phyloP scores from a whole-genome alignment of 2,329 filamentous ascomycete genomes.

The Alternaria solani region DNA sequence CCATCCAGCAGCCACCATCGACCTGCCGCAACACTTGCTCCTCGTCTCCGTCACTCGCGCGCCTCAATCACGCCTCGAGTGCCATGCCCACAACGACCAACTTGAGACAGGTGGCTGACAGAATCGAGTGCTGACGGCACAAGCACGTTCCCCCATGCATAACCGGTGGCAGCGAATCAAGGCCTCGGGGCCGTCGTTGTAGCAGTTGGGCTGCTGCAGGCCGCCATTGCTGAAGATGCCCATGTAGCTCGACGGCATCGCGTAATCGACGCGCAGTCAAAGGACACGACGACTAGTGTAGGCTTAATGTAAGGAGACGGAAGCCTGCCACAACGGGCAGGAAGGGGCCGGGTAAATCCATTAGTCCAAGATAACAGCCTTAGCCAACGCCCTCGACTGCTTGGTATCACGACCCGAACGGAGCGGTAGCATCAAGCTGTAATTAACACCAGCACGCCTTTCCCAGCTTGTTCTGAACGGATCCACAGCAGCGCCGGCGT shows the following conservation, averaged over 20 bases:
- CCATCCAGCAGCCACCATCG: not conserved
- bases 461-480: not conserved
- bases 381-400: constrained; percentile 11
- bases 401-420: constrained; percentile 12
- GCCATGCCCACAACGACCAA: constrained; percentile 2
- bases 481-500: not conserved
- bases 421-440: constrained; percentile 8
- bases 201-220: constrained; percentile 8
- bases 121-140: constrained; percentile 27
- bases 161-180: constrained; percentile 7
- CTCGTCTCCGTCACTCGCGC: not conserved
- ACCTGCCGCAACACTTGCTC: not conserved
- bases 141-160: constrained; percentile 18
- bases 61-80: constrained; percentile 6
- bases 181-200: constrained; percentile 2
- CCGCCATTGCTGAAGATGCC: constrained; percentile 17
- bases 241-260: constrained; percentile 12
- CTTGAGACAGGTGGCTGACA: constrained; percentile 22
- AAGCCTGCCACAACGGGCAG: constrained; percentile 20
- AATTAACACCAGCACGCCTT: not conserved
- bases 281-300: constrained; percentile 12
- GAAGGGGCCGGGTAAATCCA: constrained; percentile 29
- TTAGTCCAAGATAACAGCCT: constrained; percentile 20
- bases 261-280: constrained; percentile 9
- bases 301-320: constrained; percentile 21